Base-by-base conservation (phyloP, 306 rosid species). In the Mimosa pudica region DNA sequence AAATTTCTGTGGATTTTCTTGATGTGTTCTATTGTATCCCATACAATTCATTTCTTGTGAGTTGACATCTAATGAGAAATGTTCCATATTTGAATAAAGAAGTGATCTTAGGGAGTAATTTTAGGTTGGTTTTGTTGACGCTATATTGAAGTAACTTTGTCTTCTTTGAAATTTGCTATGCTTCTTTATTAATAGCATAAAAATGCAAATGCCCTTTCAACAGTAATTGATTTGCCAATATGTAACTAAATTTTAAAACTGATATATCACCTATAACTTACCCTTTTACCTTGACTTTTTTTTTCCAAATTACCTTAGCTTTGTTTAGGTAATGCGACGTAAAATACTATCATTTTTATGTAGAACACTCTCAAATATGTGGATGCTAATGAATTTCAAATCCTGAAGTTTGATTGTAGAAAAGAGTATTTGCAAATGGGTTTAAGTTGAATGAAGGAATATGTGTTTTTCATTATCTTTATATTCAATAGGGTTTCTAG, bases 121-220 rank as follows among this genome's bases (percentile, higher is more conserved):
- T 20, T 7, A 6, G 57, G 42, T 18, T 10, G 42, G 38, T 20
- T 11, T 45, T 70, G 74, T 70, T 24, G 42, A 70, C 58, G 58
- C 57, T 44, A 70, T 18, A 44, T 20, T 10, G 13, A 16, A 10
- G 17, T 10, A 18, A 18, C 10, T 20, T 20, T 70, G 32, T 36
- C 74, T 30, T 70, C 10, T 70, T 33, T 70, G 38, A 70, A 46
- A 70, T 70, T 45, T 51, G 5, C 20, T 67, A 18, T 70, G 10
- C 11, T 68, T 68, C 70, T 35, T 65, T 68, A 42, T 46, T 66
- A 66, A 38, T 66, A 66, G 17, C n/a, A 52, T 17, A 52, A 24
- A 2, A 62, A 33, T 5, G 68, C n/a, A 10, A 62, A 62, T 62
- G 33, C n/a, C 42, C 44, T 8, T 30, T 62, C 44, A 32, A 32